These are phyloP conservation scores for Pseudocercospora pini-densiflorae DNA, from an alignment of 2,329 filamentous ascomycete genomes.

Conservation along the genomic window DNA sequence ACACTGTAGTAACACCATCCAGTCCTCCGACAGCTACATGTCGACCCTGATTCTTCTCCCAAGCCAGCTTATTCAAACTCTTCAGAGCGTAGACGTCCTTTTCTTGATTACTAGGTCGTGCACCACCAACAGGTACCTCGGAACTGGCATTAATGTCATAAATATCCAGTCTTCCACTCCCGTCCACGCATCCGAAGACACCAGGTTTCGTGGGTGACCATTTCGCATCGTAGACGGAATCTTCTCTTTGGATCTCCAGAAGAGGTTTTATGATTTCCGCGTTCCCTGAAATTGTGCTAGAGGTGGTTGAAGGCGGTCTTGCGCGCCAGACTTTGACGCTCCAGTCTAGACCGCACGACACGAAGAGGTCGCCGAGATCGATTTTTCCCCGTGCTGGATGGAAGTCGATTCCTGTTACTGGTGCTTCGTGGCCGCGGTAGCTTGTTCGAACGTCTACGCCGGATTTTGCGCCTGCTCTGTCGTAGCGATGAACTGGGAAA, in stretches of 20 bases:
- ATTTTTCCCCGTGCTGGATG: constrained; percentile 91
- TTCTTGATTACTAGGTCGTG: constrained; percentile 49
- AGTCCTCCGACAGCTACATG: constrained; percentile 88
- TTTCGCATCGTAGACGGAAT: constrained; percentile 92
- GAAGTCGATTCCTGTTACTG: constrained; percentile 95
- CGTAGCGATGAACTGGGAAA: constrained; percentile 95
- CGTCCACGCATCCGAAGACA: constrained; percentile 93
- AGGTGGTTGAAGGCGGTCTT: constrained; percentile 74
- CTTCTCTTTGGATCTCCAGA: constrained; percentile 89
- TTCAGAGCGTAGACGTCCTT: constrained; percentile 55
- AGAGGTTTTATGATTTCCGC: constrained; percentile 60
- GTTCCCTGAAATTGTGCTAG: constrained; percentile 52
- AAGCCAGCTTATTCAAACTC: constrained; percentile 91
- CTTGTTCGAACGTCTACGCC: constrained; percentile 87
- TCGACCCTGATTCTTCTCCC: constrained; percentile 89
- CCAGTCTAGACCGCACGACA: constrained; percentile 95
- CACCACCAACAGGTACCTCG: constrained; percentile 85
- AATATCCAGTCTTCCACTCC: constrained; percentile 86
- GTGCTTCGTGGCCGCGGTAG: constrained; percentile 89
- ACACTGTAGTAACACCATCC: constrained; percentile 87
- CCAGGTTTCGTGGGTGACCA: constrained; percentile 96
- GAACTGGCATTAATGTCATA: constrained; percentile 95
- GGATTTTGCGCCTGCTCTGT: constrained; percentile 94
- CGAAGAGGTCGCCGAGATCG: constrained; percentile 89
- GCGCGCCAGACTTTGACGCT: constrained; percentile 97